A percentile compares a stretch with the other conserved stretches of the same genome.
These are phyloP conservation scores for Parsonsia alboflavescens DNA, from an alignment of 257 asterid species.

Conservation along the genomic window DNA sequence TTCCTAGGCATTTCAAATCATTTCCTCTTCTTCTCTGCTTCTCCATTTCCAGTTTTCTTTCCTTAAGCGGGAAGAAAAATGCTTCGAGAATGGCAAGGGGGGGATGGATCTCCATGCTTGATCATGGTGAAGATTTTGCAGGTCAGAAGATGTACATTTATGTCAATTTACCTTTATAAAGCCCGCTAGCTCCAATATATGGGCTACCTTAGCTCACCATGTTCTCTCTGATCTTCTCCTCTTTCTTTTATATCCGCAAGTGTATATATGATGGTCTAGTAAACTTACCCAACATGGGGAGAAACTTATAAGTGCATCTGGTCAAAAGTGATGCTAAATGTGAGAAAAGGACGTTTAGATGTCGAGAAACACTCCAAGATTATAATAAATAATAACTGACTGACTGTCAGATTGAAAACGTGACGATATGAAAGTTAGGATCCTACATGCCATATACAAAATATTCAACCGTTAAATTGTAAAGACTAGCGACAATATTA, in stretches of 20 bases:
- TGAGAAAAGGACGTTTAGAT: background rate
- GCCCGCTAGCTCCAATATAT: too few relatives aligned
- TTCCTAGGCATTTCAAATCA: too few relatives aligned
- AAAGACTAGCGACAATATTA: background rate
- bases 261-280: too few relatives aligned
- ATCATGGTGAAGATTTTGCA: background rate
- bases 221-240: background rate
- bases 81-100: too few relatives aligned
- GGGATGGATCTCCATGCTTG: background rate
- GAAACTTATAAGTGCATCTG: background rate
- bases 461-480: too few relatives aligned
- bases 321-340: background rate
- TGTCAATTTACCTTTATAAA: too few relatives aligned
- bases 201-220: background rate
- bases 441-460: too few relatives aligned
- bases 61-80: too few relatives aligned
- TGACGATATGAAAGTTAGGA: background rate
- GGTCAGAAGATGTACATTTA: background rate
- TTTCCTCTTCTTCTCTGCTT: background rate
- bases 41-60: background rate
- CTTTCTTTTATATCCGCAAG: too few relatives aligned
- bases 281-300: background rate
- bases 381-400: too few relatives aligned
- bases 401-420: too few relatives aligned
- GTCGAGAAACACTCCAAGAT: too few relatives aligned